Percentiles rank a stretch among this genome's conserved stretches.
These are phyloP conservation scores for Solanum hybrid DNA, from an alignment of 305 asterid genomes.

Conservation along the genomic window DNA sequence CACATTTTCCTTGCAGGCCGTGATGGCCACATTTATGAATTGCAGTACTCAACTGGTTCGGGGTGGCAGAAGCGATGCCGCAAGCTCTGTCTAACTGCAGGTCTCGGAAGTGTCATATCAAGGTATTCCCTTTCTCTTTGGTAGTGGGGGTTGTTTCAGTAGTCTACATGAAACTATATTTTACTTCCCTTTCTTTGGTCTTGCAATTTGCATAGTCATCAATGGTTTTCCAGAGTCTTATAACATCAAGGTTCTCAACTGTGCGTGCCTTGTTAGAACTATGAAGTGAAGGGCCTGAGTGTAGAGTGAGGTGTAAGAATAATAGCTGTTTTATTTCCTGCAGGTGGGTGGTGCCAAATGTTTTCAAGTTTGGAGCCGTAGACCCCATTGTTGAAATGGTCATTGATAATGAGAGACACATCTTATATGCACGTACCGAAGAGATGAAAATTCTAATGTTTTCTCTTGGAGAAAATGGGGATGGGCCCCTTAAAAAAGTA, in stretches of 20 bases:
- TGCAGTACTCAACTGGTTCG: slow-evolving; percentile 91
- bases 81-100: slow-evolving; percentile 84
- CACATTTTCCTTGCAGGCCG: slow-evolving; percentile 91
- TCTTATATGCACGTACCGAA: slow-evolving; percentile 87
- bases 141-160: not conserved
- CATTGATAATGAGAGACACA: slow-evolving; percentile 83
- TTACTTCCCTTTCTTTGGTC: not conserved
- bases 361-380: slow-evolving; percentile 88
- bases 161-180: not conserved
- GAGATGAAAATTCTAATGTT: slow-evolving; percentile 90
- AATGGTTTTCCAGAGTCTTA: not conserved
- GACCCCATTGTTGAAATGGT: slow-evolving; percentile 97
- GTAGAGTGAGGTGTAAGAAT: slow-evolving; percentile 5
- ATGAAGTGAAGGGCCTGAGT: slow-evolving; percentile 7
- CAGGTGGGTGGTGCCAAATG: slow-evolving; percentile 99
- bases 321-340: slow-evolving; percentile 8
- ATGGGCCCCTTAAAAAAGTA: slow-evolving; percentile 84
- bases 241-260: not conserved
- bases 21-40: slow-evolving; percentile 89
- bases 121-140: slow-evolving; percentile 33
- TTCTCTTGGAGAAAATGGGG: slow-evolving; percentile 80
- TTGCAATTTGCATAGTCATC: not conserved
- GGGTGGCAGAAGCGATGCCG: slow-evolving; percentile 94
- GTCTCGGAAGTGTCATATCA: slow-evolving; percentile 80
- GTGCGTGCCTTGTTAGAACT: slow-evolving; percentile 3